These are phyloP conservation scores for Clavispora asparagi DNA, from an alignment of 805 yeast species.

Conservation along the genomic window DNA sequence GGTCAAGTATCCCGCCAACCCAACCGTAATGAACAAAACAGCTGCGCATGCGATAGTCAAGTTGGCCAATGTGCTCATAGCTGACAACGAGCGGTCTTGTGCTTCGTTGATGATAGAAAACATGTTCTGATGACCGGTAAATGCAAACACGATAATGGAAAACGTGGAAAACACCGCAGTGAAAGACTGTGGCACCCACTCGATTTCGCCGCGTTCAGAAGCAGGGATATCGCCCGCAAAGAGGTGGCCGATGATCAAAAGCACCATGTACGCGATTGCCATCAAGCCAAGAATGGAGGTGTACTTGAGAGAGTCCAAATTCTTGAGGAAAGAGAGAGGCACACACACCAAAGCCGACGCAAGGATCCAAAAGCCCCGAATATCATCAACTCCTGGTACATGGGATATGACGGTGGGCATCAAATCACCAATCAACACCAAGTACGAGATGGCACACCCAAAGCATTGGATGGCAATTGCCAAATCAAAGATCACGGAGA, in stretches of 20 bases:
- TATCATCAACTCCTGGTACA: constrained; percentile 18
- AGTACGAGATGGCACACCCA: constrained; percentile 68
- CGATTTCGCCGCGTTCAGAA: constrained; percentile 23
- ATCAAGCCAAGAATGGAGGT: constrained; percentile 79
- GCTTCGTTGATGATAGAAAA: constrained; percentile 84
- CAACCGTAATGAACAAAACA: constrained; percentile 62
- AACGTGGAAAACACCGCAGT: constrained; percentile 58
- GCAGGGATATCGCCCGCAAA: constrained; percentile 48
- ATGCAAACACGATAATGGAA: constrained; percentile 92
- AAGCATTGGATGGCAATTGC: constrained; percentile 75
- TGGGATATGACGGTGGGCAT: constrained; percentile 51
- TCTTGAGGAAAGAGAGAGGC: constrained; percentile 69
- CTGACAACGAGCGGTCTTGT: constrained; percentile 44
- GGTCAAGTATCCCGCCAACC: constrained; percentile 74
- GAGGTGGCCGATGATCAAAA: constrained; percentile 71
- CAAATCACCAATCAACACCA: constrained; percentile 72
- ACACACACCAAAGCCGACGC: constrained; percentile 38
- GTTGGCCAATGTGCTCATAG: constrained; percentile 43
- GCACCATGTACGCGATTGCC: constrained; percentile 72
- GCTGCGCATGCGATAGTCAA: constrained; percentile 58
- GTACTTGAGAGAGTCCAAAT: constrained; percentile 76
- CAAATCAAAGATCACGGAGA: constrained; percentile 62
- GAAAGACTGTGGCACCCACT: constrained; percentile 35
- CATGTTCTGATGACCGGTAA: constrained; percentile 95
- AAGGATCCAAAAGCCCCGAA: constrained; percentile 59